phyloP scores from a whole-genome alignment of 1,284 basidiomycete genomes.

The Austroboletus niveus region DNA sequence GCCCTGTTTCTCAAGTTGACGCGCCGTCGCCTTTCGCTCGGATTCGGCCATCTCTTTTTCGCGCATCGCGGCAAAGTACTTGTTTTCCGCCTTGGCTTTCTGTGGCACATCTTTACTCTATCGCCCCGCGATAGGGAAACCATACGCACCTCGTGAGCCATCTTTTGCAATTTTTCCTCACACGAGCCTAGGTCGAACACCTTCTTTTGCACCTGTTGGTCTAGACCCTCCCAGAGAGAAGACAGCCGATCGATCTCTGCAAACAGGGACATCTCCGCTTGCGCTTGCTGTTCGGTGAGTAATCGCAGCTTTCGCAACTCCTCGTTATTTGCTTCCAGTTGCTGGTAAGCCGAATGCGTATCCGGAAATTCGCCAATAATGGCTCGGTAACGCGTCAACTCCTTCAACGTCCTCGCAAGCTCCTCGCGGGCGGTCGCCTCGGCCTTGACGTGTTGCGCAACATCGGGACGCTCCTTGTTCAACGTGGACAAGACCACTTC shows the following conservation, averaged over 20 bases:
- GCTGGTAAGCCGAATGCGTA: conserved; percentile 46
- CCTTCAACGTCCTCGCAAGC: conserved; percentile 43
- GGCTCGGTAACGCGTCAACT: conserved; percentile 60
- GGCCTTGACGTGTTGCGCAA: conserved; percentile 44
- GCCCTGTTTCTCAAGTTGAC: conserved; percentile 75
- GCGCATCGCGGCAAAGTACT: conserved; percentile 89
- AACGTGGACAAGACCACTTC: conserved; percentile 49
- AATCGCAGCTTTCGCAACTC: conserved; percentile 60
- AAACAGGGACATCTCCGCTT: conserved; percentile 80
- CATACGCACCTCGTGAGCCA: conserved; percentile 57
- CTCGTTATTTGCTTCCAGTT: conserved; percentile 62
- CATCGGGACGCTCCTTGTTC: conserved; percentile 47
- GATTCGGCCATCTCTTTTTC: conserved; percentile 82
- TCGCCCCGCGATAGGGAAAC: background rate
- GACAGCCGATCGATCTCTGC: conserved; percentile 87
- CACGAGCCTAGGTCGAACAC: conserved; percentile 75
- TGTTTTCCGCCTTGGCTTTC: conserved; percentile 95
- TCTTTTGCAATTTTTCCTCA: conserved; percentile 75
- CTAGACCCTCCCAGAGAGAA: conserved; percentile 84
- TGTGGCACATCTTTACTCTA: conserved; percentile 25
- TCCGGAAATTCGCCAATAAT: conserved; percentile 64
- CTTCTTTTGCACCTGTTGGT: conserved; percentile 81
- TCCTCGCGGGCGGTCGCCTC: conserved; percentile 57
- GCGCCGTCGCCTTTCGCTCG: conserved; percentile 69
- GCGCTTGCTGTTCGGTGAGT: conserved; percentile 48